phyloP scores from a whole-genome alignment of 2,329 filamentous ascomycete genomes.

The Curvularia eragrostidis region DNA sequence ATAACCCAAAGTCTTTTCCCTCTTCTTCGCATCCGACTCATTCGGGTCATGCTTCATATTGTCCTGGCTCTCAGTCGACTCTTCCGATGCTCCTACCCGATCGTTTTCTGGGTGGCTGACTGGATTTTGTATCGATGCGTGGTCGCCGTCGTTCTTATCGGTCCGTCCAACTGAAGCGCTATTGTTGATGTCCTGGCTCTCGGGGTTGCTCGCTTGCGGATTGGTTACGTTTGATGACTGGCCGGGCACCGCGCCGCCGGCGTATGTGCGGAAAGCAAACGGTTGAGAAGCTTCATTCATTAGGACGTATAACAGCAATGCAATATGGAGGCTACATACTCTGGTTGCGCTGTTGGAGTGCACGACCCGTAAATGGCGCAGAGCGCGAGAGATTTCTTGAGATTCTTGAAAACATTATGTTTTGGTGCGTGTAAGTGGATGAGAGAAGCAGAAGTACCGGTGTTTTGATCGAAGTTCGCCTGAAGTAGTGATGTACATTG shows the following conservation, averaged over 20 bases:
- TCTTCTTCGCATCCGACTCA: slow-evolving; percentile 27
- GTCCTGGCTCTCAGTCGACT: slow-evolving; percentile 27
- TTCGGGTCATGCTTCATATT: slow-evolving; percentile 27
- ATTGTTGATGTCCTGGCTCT: slow-evolving; percentile 23
- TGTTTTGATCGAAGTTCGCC: background rate
- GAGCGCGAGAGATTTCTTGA: slow-evolving; percentile 13
- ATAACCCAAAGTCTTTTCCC: slow-evolving; percentile 21
- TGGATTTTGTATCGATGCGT: slow-evolving; percentile 18
- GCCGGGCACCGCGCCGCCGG: slow-evolving; percentile 12
- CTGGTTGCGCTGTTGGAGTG: slow-evolving; percentile 12
- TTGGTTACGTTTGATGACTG: slow-evolving; percentile 24
- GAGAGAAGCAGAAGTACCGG: background rate
- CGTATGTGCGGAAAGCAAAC: slow-evolving; percentile 13
- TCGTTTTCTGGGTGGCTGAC: slow-evolving; percentile 21
- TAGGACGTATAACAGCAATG: background rate
- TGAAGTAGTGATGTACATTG: background rate
- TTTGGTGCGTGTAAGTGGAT: background rate
- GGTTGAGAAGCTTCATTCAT: slow-evolving; percentile 5
- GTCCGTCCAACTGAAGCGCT: slow-evolving; percentile 16
- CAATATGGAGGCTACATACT: background rate
- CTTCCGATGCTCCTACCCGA: slow-evolving; percentile 17
- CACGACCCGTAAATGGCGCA: slow-evolving; percentile 1
- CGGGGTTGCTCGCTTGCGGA: slow-evolving; percentile 18
- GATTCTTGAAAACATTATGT: slow-evolving; percentile 12
- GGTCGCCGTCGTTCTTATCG: slow-evolving; percentile 14